phyloP scores from a whole-genome alignment of 768 basidiomycete species.

The Rhodosporidiobolus sp. region DNA sequence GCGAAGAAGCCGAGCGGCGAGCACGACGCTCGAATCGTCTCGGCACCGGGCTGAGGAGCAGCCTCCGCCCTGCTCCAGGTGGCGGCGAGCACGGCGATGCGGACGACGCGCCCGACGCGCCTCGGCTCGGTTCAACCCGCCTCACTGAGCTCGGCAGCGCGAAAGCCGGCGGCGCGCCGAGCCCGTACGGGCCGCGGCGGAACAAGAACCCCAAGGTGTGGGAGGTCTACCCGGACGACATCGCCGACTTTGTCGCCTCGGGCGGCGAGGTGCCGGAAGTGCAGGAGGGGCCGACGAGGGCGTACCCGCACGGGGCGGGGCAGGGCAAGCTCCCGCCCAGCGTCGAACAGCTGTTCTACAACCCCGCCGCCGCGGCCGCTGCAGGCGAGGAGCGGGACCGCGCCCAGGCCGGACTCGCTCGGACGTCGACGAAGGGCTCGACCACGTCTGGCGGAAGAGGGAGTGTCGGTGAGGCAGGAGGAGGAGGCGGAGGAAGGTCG shows the following conservation, averaged over 20 bases:
- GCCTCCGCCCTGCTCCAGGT: too few relatives aligned
- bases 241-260: constrained; percentile 6
- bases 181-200: constrained; percentile 5
- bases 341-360: too few relatives aligned
- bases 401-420: too few relatives aligned
- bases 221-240: constrained; percentile 25
- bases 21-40: neutral
- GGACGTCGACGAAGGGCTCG: too few relatives aligned
- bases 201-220: constrained; percentile 13
- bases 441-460: too few relatives aligned
- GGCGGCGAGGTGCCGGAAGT: neutral
- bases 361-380: too few relatives aligned
- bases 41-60: neutral
- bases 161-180: neutral
- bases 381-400: too few relatives aligned
- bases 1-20: neutral
- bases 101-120: too few relatives aligned
- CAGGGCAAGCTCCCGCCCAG: too few relatives aligned
- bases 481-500: too few relatives aligned
- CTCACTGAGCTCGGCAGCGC: neutral
- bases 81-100: neutral
- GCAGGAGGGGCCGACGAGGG: neutral
- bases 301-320: too few relatives aligned
- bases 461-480: too few relatives aligned
- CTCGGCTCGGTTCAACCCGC: neutral